Evolutionary conservation across 1,139 yeast species (phyloP), one percentile per base, ranked within the genome.

Genomic region (Suhomyces maxii): DNA sequence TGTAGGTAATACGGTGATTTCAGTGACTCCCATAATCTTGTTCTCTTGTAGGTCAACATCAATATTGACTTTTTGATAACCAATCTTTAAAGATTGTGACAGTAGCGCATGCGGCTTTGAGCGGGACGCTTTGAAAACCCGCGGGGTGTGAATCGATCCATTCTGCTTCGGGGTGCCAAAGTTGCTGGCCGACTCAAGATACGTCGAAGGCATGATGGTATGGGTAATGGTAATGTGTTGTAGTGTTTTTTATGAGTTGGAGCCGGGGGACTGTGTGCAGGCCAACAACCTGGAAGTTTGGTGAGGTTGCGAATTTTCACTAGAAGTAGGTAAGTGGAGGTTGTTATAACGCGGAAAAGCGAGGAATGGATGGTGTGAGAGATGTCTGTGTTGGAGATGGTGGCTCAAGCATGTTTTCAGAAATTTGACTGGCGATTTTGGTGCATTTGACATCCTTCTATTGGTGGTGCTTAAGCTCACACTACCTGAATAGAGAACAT

Each of bases 1-100:
- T 3, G 83, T 71, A 0, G 98, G 97, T 23, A 88, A 71, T 11
- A 91, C 72, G 2, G 95, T 86, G 34, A 93, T 69, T 60, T 90
- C 97, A 0, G 98, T 89, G 55, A 80, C 77, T 11, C 98, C 99
- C n/a, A 66, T 65, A 9, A 84, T 65, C 23, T 65, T 59, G 48
- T 78, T 77, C 36, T 69, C 67, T 18, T 83, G 76, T 37, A 86
- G 65, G 61, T 86, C 89, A 5, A 86, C 79, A 60, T 86, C 91
- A 34, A 86, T 63, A 28, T 79, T 74, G 10, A 86, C 84, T 53
- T 84, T 75, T 61, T 86, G 95, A 61, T 85, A 89, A 3, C 86
- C 86, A 9, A 85, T 71, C 54, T 75, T 80, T 54, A 83, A 75
- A 10, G 65, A 60, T 52, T 79, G 74, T 28, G 66, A 54, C 70